A percentile compares a stretch with the other conserved stretches of the same genome.
Evolutionary conservation across 257 asterid species (phyloP).

Genomic region (Parsonsia alboflavescens): DNA sequence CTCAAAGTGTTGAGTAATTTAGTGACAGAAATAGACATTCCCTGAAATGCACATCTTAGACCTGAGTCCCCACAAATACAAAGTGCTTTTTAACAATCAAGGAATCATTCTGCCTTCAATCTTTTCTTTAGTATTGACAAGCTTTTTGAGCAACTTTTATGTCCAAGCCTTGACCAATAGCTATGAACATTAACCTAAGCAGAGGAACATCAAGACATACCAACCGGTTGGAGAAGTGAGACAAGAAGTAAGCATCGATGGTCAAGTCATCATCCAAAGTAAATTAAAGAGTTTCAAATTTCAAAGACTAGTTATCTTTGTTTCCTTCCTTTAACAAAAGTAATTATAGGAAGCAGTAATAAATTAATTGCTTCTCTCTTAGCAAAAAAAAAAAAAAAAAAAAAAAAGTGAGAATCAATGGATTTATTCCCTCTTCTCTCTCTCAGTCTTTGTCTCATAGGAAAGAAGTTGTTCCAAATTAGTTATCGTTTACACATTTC

Average conservation of each 20-base stretch:
- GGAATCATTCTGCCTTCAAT: conserved; percentile 13
- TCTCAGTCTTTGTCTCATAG: too few relatives aligned
- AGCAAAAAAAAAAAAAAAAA: not conserved
- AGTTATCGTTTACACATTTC: too few relatives aligned
- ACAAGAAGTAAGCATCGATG: conserved; percentile 3
- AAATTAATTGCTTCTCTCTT: not conserved
- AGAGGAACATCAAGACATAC: not conserved
- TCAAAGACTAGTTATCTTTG: not conserved
- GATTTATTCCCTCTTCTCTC: too few relatives aligned
- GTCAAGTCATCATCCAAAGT: not conserved
- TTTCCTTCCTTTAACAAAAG: conserved; percentile 11
- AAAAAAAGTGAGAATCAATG: not conserved
- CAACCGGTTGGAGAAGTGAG: not conserved
- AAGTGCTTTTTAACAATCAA: conserved; percentile 12
- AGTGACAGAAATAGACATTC: not conserved
- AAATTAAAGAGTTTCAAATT: not conserved
- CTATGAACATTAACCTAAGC: not conserved
- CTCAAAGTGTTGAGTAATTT: too few relatives aligned
- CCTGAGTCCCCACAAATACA: not conserved
- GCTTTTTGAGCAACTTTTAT: conserved; percentile 9
- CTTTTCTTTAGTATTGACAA: conserved; percentile 1
- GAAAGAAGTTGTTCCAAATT: too few relatives aligned
- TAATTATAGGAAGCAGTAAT: not conserved
- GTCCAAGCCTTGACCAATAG: not conserved
- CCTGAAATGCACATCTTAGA: not conserved